A percentile compares a stretch with the other conserved stretches of the same genome.
phyloP scores from a whole-genome alignment of 768 basidiomycete species.

The Leucocoprinus birnbaumii region DNA sequence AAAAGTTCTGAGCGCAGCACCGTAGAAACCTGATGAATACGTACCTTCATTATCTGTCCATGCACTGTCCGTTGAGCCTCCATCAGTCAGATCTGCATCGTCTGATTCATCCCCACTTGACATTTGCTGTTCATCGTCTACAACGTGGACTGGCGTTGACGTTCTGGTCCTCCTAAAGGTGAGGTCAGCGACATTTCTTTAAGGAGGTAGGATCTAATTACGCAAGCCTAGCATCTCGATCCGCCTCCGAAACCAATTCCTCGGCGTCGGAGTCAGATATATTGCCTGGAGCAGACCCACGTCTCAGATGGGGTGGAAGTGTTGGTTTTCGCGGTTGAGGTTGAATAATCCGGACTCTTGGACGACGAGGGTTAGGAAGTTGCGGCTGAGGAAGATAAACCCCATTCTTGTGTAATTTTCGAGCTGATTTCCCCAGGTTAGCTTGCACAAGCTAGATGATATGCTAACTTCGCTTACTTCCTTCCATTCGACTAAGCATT shows the following conservation, averaged over 20 bases:
- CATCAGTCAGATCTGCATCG: constrained; percentile 64
- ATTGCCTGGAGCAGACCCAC: constrained; percentile 21
- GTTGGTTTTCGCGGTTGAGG: constrained; percentile 30
- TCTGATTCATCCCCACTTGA: constrained; percentile 81
- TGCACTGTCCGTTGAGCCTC: constrained; percentile 42
- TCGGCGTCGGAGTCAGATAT: constrained; percentile 68
- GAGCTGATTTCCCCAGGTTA: constrained; percentile 15
- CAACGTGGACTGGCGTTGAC: constrained; percentile 32
- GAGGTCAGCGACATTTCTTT: neutral
- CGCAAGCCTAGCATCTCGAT: constrained; percentile 73
- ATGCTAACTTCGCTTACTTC: constrained; percentile 4
- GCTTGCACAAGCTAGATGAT: neutral
- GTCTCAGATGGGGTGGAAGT: constrained; percentile 12
- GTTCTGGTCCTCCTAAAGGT: constrained; percentile 49
- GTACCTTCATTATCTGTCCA: constrained; percentile 46
- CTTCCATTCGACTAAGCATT: constrained; percentile 40
- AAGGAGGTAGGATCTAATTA: constrained; percentile 28
- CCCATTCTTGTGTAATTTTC: constrained; percentile 38
- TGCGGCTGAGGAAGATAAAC: constrained; percentile 43
- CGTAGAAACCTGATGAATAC: constrained; percentile 8
- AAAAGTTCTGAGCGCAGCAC: neutral
- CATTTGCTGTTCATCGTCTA: constrained; percentile 42
- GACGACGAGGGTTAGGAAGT: constrained; percentile 15
- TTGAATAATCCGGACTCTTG: constrained; percentile 15
- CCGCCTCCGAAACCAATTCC: constrained; percentile 58